phyloP scores from a whole-genome alignment of 139 green algal species.

The Tetradesmus lagerheimii region DNA sequence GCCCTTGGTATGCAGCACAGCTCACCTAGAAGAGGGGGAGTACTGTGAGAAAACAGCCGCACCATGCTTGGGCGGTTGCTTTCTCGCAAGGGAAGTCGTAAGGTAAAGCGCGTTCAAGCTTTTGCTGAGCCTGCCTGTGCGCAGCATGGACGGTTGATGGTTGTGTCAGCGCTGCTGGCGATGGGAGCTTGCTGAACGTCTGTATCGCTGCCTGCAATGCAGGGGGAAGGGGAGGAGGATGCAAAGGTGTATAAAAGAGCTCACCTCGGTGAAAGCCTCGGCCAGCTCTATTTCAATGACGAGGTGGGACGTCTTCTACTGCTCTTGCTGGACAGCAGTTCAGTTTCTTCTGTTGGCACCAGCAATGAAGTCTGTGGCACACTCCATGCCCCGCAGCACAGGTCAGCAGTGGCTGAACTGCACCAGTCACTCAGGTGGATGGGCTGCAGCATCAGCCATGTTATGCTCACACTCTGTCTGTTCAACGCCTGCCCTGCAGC shows the following conservation, averaged over 20 bases:
- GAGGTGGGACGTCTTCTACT: constrained; percentile 32
- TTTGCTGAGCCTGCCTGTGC: neutral
- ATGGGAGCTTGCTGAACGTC: neutral
- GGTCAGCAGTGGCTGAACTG: neutral
- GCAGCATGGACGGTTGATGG: constrained; percentile 9
- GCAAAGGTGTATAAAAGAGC: constrained; percentile 46
- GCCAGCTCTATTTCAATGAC: constrained; percentile 47
- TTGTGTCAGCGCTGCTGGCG: neutral
- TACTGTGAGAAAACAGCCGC: neutral
- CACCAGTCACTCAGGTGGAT: too few species aligned
- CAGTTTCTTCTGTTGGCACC: neutral
- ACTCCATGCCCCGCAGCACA: neutral
- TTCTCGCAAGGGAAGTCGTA: neutral
- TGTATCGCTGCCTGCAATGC: neutral
- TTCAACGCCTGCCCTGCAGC: neutral
- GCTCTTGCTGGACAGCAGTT: neutral
- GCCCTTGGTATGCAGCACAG: neutral
- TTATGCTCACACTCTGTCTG: neutral
- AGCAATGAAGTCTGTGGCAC: neutral
- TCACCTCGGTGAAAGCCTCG: constrained; percentile 24
- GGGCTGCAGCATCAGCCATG: neutral
- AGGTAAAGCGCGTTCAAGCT: neutral
- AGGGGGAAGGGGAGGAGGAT: constrained; percentile 11
- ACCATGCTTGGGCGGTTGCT: neutral
- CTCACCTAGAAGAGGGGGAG: neutral